These are phyloP conservation scores for Picochlorum costavermella DNA, from an alignment of 139 green algal genomes.

Conservation along the genomic window DNA sequence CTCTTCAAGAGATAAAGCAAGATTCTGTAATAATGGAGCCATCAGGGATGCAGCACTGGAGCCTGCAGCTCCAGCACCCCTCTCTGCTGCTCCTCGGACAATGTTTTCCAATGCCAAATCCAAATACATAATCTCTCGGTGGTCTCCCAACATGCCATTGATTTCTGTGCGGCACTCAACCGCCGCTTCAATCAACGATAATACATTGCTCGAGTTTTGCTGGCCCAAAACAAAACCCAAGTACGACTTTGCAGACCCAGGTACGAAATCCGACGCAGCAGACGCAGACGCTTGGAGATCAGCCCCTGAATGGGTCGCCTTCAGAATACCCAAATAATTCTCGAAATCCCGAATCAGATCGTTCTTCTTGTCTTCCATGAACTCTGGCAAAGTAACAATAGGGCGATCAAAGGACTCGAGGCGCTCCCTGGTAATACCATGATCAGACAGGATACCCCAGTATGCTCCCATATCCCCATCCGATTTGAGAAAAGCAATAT, in stretches of 20 bases:
- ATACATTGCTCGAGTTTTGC: slow-evolving; percentile 45
- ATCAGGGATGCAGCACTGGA: slow-evolving; percentile 72
- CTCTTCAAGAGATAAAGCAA: slow-evolving; percentile 77
- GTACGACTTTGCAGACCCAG: slow-evolving; percentile 56
- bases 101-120: slow-evolving; percentile 91
- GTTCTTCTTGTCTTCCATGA: slow-evolving; percentile 72
- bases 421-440: slow-evolving; percentile 75
- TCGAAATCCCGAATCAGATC: slow-evolving; percentile 83
- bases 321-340: slow-evolving; percentile 92
- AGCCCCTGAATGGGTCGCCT: slow-evolving; percentile 67
- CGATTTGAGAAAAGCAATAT: slow-evolving; percentile 79
- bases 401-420: slow-evolving; percentile 87
- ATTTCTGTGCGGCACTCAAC: slow-evolving; percentile 88
- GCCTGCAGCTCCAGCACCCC: slow-evolving; percentile 44
- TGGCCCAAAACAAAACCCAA: slow-evolving; percentile 76
- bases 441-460: slow-evolving; percentile 79
- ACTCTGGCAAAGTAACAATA: slow-evolving; percentile 76
- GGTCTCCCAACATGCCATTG: slow-evolving; percentile 37
- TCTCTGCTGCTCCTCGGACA: slow-evolving; percentile 65
- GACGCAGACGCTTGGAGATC: slow-evolving; percentile 59
- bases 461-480: slow-evolving; percentile 74
- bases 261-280: slow-evolving; percentile 40
- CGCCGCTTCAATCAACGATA: slow-evolving; percentile 77
- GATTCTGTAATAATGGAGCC: slow-evolving; percentile 89
- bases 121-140: slow-evolving; percentile 90